Percentiles rank a stretch among this genome's conserved stretches.
Conservation (phyloP, 345 rosid genomes). For the Eucalyptus marginata region DNA sequence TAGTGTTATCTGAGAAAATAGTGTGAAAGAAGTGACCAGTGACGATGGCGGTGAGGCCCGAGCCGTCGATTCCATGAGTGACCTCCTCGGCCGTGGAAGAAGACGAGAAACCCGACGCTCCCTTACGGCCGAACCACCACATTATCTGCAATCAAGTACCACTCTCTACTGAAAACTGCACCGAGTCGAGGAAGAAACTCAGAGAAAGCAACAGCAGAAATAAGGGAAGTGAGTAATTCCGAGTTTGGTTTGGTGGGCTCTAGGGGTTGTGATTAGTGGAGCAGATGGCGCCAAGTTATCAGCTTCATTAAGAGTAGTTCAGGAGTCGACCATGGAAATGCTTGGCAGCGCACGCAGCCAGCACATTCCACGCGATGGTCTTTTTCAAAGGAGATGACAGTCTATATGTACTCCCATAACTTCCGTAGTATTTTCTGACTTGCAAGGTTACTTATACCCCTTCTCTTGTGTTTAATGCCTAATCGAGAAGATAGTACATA, state of each 20-base stretch:
- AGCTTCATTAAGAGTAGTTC: neutral
- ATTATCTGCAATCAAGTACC: neutral
- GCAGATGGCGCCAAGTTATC: neutral
- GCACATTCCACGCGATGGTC: neutral
- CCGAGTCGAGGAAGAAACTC: neutral
- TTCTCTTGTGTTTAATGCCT: neutral
- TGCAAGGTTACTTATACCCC: neutral
- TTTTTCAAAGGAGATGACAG: neutral
- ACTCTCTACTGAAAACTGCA: neutral
- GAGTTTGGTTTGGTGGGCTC: neutral
- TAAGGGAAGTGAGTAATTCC: neutral
- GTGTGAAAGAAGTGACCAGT: constrained; percentile 30
- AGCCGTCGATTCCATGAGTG: constrained; percentile 57
- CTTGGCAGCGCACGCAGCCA: neutral
- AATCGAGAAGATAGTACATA: neutral
- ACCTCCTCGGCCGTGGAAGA: constrained; percentile 79
- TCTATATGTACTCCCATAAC: neutral
- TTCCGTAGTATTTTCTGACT: neutral
- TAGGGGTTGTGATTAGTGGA: neutral
- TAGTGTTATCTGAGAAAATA: neutral
- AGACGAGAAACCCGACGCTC: constrained; percentile 69
- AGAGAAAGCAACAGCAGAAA: neutral
- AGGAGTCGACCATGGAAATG: neutral
- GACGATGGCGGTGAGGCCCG: constrained; percentile 71
- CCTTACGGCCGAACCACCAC: constrained; percentile 1